Conservation (phyloP, 2,329 filamentous ascomycete species). For the Berkeleyomyces basicola region DNA sequence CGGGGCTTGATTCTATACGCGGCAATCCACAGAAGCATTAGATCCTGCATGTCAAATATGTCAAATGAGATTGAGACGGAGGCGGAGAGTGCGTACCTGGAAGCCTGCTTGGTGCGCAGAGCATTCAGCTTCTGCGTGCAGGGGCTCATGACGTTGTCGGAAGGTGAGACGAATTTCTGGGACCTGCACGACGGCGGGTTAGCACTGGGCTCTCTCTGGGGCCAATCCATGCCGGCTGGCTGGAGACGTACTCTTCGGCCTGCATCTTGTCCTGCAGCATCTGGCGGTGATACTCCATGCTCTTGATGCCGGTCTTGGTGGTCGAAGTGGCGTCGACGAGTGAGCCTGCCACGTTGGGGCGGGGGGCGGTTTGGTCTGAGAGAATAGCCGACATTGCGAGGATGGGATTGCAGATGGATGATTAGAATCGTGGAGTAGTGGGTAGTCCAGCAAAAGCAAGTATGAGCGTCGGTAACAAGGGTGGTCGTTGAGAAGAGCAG, state of each 20-base stretch:
- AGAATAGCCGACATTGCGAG: background rate
- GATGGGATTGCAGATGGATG: background rate
- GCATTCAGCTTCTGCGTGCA: constrained; percentile 69
- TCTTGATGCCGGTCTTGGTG: constrained; percentile 37
- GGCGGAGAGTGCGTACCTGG: constrained; percentile 41
- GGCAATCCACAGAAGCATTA: constrained; percentile 1
- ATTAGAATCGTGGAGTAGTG: background rate
- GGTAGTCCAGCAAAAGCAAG: background rate
- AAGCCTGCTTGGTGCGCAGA: constrained; percentile 63
- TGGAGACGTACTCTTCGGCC: constrained; percentile 38
- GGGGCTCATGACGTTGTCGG: constrained; percentile 79
- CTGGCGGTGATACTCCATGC: constrained; percentile 65
- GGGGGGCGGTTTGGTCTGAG: background rate
- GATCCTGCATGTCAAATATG: background rate
- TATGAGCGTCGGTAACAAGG: background rate
- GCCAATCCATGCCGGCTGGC: too few species aligned
- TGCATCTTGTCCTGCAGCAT: constrained; percentile 54
- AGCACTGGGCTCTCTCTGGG: too few species aligned
- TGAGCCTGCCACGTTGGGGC: constrained; percentile 13
- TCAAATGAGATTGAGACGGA: background rate
- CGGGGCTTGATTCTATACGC: constrained; percentile 42
- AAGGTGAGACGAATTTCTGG: constrained; percentile 58
- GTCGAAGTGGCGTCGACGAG: constrained; percentile 16
- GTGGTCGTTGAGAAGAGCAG: too few species aligned
- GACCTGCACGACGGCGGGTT: constrained; percentile 18